Evolutionary conservation across 257 asterid genomes (phyloP).

Genomic region (Knoxia roxburghii): DNA sequence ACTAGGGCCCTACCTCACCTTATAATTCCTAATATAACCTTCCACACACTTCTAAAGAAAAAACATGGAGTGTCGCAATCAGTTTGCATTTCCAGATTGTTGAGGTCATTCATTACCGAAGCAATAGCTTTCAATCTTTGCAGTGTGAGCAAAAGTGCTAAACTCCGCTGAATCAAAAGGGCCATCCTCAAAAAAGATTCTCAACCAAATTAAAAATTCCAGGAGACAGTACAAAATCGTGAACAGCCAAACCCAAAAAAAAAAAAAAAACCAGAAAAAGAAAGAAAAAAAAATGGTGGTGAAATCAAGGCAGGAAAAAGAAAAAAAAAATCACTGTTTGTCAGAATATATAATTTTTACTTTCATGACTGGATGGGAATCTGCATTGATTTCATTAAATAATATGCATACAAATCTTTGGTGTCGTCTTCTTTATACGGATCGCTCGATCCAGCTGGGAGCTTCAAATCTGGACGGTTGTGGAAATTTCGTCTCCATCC

Average conservation of each 20-base stretch:
- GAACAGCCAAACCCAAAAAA: not conserved
- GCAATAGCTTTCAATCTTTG: no score
- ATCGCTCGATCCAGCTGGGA: constrained; percentile 41
- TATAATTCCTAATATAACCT: no score
- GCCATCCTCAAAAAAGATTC: no score
- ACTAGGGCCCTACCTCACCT: no score
- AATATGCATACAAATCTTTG: not conserved
- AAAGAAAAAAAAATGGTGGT: constrained; percentile 18
- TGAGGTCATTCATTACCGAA: no score
- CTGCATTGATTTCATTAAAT: not conserved
- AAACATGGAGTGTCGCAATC: no score
- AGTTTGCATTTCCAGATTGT: no score
- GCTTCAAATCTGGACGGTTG: constrained; percentile 17
- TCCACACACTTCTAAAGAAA: no score
- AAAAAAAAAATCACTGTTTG: not conserved
- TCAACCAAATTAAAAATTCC: no score
- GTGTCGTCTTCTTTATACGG: not conserved
- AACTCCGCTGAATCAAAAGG: no score
- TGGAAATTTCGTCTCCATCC: constrained; percentile 35
- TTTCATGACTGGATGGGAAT: not conserved
- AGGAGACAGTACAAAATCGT: not conserved
- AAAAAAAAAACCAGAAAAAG: no score
- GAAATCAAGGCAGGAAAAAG: constrained; percentile 32
- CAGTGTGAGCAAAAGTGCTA: no score
- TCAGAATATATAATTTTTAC: constrained; percentile 11